Percentiles rank a stretch among this genome's conserved stretches.
phyloP scores from a whole-genome alignment of 192 early-diverging fungal genomes.

The Coemansia sp. region DNA sequence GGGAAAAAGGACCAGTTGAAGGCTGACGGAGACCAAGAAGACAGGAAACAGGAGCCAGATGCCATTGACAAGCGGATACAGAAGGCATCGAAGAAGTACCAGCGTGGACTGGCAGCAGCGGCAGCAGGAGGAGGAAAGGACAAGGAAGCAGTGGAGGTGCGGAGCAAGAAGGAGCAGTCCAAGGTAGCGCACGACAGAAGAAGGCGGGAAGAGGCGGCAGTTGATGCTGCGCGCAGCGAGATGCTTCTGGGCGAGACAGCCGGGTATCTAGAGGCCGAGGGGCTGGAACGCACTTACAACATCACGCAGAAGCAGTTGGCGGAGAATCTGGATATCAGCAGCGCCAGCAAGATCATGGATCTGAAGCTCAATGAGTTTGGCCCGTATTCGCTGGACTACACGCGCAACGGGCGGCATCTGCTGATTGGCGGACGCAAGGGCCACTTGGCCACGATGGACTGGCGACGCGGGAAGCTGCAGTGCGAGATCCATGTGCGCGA shows the following conservation, averaged over 20 bases:
- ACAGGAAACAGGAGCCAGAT: conserved; percentile 7
- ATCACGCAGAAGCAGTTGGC: conserved; percentile 69
- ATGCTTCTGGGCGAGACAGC: conserved; percentile 73
- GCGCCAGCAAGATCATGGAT: conserved; percentile 76
- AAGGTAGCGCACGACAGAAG: conserved; percentile 64
- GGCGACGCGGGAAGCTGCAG: conserved; percentile 74
- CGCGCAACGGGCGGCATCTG: conserved; percentile 77
- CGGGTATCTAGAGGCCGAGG: conserved; percentile 86
- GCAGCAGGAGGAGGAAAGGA: not conserved
- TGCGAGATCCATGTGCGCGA: conserved; percentile 87
- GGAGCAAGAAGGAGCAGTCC: conserved; percentile 72
- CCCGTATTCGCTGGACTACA: conserved; percentile 88
- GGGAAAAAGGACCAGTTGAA: not conserved
- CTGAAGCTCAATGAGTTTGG: conserved; percentile 78
- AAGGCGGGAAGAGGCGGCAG: conserved; percentile 64
- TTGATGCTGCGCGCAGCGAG: conserved; percentile 75
- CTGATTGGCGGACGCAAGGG: conserved; percentile 79
- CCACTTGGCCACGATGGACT: conserved; percentile 90
- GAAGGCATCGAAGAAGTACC: conserved; percentile 35
- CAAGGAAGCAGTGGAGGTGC: conserved; percentile 22
- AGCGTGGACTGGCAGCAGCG: conserved; percentile 13
- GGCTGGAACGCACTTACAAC: conserved; percentile 86
- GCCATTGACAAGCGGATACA: conserved; percentile 15
- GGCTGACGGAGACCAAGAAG: not conserved
- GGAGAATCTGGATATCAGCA: conserved; percentile 73